Base-by-base conservation (phyloP, 2,329 filamentous ascomycete genomes). In the Aaosphaeria pasadenensis region DNA sequence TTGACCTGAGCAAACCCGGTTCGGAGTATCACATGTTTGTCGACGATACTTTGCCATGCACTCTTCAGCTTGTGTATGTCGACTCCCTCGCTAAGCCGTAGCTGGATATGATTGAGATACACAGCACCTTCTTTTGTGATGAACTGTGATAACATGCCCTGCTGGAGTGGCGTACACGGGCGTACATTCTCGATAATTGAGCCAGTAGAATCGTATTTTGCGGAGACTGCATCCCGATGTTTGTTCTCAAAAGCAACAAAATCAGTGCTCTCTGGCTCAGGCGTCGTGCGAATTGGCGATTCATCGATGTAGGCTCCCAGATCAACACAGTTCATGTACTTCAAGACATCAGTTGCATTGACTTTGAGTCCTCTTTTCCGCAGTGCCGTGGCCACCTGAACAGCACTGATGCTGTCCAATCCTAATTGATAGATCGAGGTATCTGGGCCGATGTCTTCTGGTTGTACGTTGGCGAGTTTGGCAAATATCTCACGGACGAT, bases 391-490 rank as follows among this genome's bases (percentile, higher is more conserved):
- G 90, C 88, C 7, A 96, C 76, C 60, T 96, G 91, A 11, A 83
- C 78, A 0, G 90, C 88, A 51, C 87, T 91, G 60, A 97, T 94
- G 64, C 91, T 96, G 69, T 96, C 91, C 4, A 96, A 74, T 0
- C 92, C 92, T n/a, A 96, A 80, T 49, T 87, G 84, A 59, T 92
- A 95, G 43, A 97, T 89, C 0, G 88, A 90, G 0, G 84, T 89
- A 7, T 79, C 64, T 9, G 76, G 77, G 4, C 64, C 59, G 42
- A 96, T 85, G 0, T 71, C 72, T 0, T 74, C 59, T 2, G 64
- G 47, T 0, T 79, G 64, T 4, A 79, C 69, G 1, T 75, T 72
- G 1, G 87, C 84, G 28, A 94, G 75, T 5, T 71, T 71, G 0
- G 82, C 77, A 13, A 91, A 67, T 0, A 83, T 73, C 0, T 75